phyloP scores from a whole-genome alignment of 2,329 filamentous ascomycete species.

The Aspergillus neoniger region DNA sequence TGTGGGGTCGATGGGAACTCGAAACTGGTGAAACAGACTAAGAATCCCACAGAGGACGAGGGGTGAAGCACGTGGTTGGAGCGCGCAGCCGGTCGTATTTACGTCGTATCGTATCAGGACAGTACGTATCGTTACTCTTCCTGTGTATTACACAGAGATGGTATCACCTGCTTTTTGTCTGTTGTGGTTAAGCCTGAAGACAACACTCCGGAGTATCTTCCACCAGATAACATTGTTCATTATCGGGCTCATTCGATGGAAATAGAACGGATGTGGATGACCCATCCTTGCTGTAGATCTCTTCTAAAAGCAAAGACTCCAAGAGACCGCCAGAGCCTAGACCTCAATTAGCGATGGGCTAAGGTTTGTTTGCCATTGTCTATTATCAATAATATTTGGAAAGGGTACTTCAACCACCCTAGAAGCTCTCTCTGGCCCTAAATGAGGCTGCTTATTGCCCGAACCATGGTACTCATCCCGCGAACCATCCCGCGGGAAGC shows the following conservation, averaged over 20 bases:
- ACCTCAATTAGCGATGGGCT: background rate
- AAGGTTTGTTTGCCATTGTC: background rate
- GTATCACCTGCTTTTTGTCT: background rate
- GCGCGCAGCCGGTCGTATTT: background rate
- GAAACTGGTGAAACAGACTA: conserved; percentile 9
- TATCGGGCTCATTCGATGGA: no score
- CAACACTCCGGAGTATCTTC: background rate
- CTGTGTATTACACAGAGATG: background rate
- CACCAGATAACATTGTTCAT: background rate
- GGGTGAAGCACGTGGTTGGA: conserved; percentile 7
- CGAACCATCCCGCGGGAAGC: background rate
- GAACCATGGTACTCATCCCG: conserved; percentile 1
- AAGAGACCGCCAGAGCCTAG: background rate
- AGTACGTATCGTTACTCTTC: background rate
- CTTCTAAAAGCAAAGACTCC: background rate
- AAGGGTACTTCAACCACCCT: background rate
- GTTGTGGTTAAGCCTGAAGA: background rate
- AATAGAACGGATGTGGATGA: background rate
- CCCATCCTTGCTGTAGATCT: background rate
- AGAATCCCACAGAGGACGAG: conserved; percentile 4
- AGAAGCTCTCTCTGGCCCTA: background rate
- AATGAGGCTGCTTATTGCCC: background rate
- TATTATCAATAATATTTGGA: background rate
- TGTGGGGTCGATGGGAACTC: conserved; percentile 7
- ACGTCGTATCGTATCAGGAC: background rate